phyloP scores from a whole-genome alignment of 345 rosid species.

The Sapria himalayana region DNA sequence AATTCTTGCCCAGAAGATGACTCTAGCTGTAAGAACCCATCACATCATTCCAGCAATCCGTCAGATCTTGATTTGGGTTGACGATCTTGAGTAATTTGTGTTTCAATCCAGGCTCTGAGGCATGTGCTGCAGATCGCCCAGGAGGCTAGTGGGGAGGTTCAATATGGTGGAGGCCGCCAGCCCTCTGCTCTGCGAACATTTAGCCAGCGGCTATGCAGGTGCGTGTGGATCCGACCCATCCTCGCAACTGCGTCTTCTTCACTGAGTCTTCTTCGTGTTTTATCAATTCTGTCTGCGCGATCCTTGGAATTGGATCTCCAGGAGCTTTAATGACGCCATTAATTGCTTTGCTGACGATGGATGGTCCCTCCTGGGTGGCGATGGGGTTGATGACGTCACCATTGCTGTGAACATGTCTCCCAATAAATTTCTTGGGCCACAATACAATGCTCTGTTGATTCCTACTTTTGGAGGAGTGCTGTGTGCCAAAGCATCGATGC shows the following conservation, averaged over 20 bases:
- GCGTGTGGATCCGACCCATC: no score
- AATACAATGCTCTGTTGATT: conserved; percentile 34
- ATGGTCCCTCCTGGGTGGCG: conserved; percentile 69
- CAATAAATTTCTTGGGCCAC: conserved; percentile 50
- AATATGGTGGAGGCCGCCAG: conserved; percentile 80
- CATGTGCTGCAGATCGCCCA: conserved; percentile 79
- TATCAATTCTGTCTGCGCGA: not conserved
- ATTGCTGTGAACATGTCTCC: conserved; percentile 58
- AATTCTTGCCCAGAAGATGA: conserved; percentile 88
- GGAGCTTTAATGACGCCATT: conserved; percentile 95
- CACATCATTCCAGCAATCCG: not conserved
- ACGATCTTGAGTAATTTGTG: no score
- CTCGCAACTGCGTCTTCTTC: not conserved
- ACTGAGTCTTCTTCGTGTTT: not conserved
- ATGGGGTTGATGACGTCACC: conserved; percentile 75
- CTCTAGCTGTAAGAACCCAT: conserved; percentile 63
- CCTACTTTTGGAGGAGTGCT: conserved; percentile 81
- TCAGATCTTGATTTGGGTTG: not conserved
- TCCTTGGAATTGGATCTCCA: conserved; percentile 12
- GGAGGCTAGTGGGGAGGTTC: conserved; percentile 86
- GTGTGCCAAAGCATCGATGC: conserved; percentile 90
- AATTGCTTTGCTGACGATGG: conserved; percentile 89
- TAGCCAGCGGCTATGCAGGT: conserved; percentile 90
- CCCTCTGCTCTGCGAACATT: conserved; percentile 91
- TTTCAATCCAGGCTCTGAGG: conserved; percentile 56